Base-by-base conservation (phyloP, 1,284 basidiomycete genomes). In the Kwoniella shivajii region DNA sequence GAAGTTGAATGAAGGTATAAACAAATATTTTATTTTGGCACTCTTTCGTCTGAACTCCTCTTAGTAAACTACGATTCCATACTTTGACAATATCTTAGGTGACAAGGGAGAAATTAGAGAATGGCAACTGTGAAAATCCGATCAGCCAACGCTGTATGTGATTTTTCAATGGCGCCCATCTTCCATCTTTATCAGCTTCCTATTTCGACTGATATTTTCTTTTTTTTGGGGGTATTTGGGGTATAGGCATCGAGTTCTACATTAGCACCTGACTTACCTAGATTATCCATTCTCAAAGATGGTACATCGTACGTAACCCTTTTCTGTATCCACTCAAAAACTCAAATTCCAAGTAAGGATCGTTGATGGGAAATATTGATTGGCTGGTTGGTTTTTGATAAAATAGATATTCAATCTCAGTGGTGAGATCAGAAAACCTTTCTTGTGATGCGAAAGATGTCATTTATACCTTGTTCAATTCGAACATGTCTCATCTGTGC, bases 401-500 rank as follows among this genome's bases (percentile, higher is more conserved):
- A 30, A 14, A 10, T 36, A 57, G 52, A 6, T 57, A 54, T 46
- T 49, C 36, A 3, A 54, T 68, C 20, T 30, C 41, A 1, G 60
- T 67, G 10, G 42, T 56, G 24, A 31, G 51, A 9, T 54, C 68
- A 2, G 30, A 57, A 1, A 20, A 58, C 2, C 52, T 74, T 1
- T 39, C 60, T 4, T 33, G 43, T 0, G 9, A 26, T 6, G 47
- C 59, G 7, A 44, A 56, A 30, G 63, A 66, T 22, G 55, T 63
- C 5, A 61, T 76, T 13, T 74, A 66, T 57, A 42, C 34, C 1
- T 55, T 76, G 6, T 72, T 66, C 50, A 62, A 72, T 50, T 42
- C 44, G 5, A 76, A 75, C 57, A 76, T 76, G 64, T 56, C 49
- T n/a, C 34, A 52, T 11, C 47, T 75, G 60, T 72, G 51, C 1